These are phyloP conservation scores for Delonix regia DNA, from an alignment of 306 rosid species.

Conservation along the genomic window DNA sequence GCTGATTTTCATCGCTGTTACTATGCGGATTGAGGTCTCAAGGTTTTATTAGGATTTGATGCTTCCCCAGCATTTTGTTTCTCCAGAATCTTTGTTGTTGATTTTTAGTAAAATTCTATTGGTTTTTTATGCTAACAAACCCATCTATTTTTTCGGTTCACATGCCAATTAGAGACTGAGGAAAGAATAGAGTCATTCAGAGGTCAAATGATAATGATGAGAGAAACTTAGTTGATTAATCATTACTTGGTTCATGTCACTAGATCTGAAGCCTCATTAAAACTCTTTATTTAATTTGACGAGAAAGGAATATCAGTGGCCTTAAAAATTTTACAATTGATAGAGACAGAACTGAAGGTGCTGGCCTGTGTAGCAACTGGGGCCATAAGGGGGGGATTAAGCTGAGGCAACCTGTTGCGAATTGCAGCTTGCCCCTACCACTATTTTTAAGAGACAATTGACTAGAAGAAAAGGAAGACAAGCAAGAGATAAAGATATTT, in stretches of 20 bases:
- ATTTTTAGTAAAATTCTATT: neutral
- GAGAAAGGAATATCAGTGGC: constrained; percentile 8
- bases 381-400: neutral
- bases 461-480: neutral
- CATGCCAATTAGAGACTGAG: neutral
- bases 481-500: neutral
- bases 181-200: neutral
- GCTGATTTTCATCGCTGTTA: neutral
- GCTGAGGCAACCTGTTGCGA: neutral
- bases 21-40: neutral
- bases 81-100: neutral
- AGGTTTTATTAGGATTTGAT: constrained; percentile 2
- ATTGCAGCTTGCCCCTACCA: neutral
- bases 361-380: neutral
- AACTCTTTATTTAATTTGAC: neutral
- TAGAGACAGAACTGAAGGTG: neutral
- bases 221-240: neutral
- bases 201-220: neutral
- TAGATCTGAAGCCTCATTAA: neutral
- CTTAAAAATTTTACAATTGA: neutral
- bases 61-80: constrained; percentile 7
- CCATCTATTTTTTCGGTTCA: constrained; percentile 12
- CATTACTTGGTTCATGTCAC: neutral
- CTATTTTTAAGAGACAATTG: neutral
- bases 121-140: neutral